These are phyloP conservation scores for Blastomyces emzantsi DNA, from an alignment of 2,329 filamentous ascomycete genomes.

Conservation along the genomic window DNA sequence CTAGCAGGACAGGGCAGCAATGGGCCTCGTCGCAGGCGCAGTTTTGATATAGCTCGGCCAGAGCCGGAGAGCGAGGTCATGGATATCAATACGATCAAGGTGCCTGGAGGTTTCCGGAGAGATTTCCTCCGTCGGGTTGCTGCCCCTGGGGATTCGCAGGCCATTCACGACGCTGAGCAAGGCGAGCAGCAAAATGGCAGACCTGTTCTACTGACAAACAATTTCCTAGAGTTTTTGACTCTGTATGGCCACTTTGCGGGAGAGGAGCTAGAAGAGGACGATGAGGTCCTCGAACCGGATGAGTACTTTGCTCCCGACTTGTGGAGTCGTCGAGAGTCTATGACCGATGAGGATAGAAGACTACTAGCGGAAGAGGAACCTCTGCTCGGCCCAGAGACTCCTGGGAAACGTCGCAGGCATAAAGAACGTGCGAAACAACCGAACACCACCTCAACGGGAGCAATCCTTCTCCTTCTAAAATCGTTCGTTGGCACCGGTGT, in stretches of 20 bases:
- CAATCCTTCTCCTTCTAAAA: conserved; percentile 80
- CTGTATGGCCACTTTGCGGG: conserved; percentile 97
- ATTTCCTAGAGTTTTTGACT: conserved; percentile 90
- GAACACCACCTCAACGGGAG: conserved; percentile 68
- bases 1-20: conserved; percentile 56
- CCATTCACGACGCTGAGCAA: conserved; percentile 31
- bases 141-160: conserved; percentile 50
- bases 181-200: conserved; percentile 31
- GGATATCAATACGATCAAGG: conserved; percentile 82
- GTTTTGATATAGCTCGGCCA: conserved; percentile 69
- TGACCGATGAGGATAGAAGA: conserved; percentile 53
- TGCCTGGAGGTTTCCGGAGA: conserved; percentile 86
- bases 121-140: conserved; percentile 75
- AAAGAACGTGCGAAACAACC: conserved; percentile 65
- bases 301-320: conserved; percentile 85
- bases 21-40: conserved; percentile 62
- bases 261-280: conserved; percentile 93
- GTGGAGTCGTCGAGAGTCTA: conserved; percentile 35
- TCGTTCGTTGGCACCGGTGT: conserved; percentile 97
- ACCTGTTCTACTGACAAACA: conserved; percentile 70
- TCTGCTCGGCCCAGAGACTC: conserved; percentile 59
- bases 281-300: conserved; percentile 75
- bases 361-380: conserved; percentile 75
- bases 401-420: conserved; percentile 64
- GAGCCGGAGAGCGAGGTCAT: conserved; percentile 70